phyloP scores from a whole-genome alignment of 2,329 filamentous ascomycete species.

The Nemania bipapillata region DNA sequence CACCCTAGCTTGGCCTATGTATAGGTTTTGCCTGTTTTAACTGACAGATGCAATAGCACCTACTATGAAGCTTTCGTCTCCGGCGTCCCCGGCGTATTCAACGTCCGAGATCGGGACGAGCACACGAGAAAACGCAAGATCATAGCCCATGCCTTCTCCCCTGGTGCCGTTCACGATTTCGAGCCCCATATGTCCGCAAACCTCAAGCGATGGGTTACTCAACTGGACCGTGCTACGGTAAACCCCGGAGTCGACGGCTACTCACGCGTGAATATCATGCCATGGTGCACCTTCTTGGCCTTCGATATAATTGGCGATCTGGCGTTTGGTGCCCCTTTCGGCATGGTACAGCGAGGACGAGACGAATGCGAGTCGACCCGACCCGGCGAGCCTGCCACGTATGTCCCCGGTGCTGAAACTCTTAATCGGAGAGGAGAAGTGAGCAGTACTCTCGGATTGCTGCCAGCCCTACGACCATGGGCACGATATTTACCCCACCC shows the following conservation, averaged over 20 bases:
- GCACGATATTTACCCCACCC: constrained; percentile 31
- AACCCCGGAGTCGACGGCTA: constrained; percentile 20
- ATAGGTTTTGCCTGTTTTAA: not conserved
- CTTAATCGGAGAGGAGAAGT: constrained; percentile 34
- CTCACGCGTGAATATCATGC: constrained; percentile 29
- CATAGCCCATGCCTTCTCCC: constrained; percentile 33
- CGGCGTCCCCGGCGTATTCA: constrained; percentile 32
- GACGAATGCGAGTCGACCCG: constrained; percentile 29
- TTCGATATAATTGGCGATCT: constrained; percentile 37
- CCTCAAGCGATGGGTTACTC: constrained; percentile 30
- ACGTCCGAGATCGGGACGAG: constrained; percentile 26
- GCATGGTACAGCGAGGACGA: constrained; percentile 33
- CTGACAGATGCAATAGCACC: constrained; percentile 2
- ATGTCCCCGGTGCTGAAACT: constrained; percentile 31
- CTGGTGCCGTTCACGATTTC: constrained; percentile 34
- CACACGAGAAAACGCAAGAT: constrained; percentile 35
- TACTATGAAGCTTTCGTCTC: constrained; percentile 35
- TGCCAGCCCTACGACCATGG: constrained; percentile 34
- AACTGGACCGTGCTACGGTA: constrained; percentile 20
- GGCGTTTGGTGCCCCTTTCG: constrained; percentile 32
- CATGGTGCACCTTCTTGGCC: constrained; percentile 33
- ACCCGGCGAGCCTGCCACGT: constrained; percentile 14
- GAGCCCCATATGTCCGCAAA: constrained; percentile 35
- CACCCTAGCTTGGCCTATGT: not conserved
- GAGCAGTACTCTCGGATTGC: constrained; percentile 24